These are phyloP conservation scores for Hexamita inflata DNA, from an alignment of 208 protist species.

Conservation along the genomic window DNA sequence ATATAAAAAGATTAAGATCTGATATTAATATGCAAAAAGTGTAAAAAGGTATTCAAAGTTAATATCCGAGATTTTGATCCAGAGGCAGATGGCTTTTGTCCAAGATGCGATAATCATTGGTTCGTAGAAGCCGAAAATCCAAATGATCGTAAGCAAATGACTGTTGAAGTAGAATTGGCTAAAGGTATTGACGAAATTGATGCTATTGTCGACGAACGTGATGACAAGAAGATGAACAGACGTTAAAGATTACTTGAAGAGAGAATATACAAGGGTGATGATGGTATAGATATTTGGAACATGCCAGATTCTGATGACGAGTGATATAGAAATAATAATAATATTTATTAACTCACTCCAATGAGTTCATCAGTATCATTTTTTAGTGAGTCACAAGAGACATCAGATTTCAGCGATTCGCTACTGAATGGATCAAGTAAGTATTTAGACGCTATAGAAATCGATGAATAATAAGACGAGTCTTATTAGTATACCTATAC, in stretches of 20 bases:
- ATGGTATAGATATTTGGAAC: conserved; percentile 1
- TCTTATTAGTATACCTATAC: too few relatives aligned
- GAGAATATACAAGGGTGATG: not conserved
- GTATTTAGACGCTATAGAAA: too few relatives aligned
- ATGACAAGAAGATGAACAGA: conserved; percentile 1
- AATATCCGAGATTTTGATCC: conserved; percentile 43
- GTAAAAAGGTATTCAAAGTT: conserved; percentile 56
- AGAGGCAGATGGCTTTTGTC: conserved; percentile 54
- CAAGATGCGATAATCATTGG: conserved; percentile 52
- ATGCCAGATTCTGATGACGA: too few relatives aligned
- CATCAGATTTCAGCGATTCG: too few relatives aligned
- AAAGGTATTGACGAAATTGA: conserved; percentile 3
- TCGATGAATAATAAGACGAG: too few relatives aligned
- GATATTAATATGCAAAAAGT: conserved; percentile 55
- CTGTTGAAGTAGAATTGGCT: conserved; percentile 2
- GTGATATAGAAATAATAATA: too few relatives aligned
- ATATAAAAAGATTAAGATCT: conserved; percentile 47
- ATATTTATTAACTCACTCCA: too few relatives aligned
- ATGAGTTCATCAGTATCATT: too few relatives aligned
- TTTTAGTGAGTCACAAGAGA: too few relatives aligned
- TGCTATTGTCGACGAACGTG: not conserved
- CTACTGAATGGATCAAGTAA: too few relatives aligned
- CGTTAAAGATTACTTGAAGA: conserved; percentile 6
- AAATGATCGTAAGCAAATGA: conserved; percentile 28
- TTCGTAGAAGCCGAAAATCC: conserved; percentile 40